These are phyloP conservation scores for Pseudonitzschia multistriata DNA, from an alignment of 108 stramenopile genomes.

Conservation along the genomic window DNA sequence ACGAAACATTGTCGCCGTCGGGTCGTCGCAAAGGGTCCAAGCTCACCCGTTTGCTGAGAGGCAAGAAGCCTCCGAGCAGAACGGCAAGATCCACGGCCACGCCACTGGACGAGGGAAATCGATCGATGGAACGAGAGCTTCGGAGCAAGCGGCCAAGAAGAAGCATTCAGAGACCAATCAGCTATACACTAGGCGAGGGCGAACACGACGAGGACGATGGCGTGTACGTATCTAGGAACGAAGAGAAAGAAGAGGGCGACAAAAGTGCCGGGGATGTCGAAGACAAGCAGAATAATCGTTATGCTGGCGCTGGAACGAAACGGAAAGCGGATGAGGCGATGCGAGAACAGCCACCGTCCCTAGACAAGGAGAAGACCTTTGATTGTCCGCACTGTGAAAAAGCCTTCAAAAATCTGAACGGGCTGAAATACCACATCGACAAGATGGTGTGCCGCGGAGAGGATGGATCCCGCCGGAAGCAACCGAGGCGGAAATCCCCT, in stretches of 20 bases:
- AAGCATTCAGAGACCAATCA: not conserved
- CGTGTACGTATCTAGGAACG: not conserved
- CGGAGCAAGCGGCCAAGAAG: slow-evolving; percentile 10
- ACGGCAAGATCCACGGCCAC: not conserved
- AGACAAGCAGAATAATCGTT: not conserved
- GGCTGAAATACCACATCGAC: slow-evolving; percentile 44
- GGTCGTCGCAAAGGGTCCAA: too few species aligned
- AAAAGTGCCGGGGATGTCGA: not conserved
- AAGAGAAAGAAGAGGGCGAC: not conserved
- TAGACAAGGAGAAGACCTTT: not conserved
- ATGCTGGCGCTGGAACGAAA: too few species aligned
- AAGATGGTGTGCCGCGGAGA: slow-evolving; percentile 28
- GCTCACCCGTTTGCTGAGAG: too few species aligned
- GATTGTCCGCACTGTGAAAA: slow-evolving; percentile 55
- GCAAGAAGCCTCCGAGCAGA: too few species aligned
- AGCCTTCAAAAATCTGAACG: slow-evolving; percentile 22
- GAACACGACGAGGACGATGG: slow-evolving; percentile 1
- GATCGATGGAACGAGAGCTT: slow-evolving; percentile 22
- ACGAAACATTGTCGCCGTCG: too few species aligned
- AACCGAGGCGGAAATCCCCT: not conserved
- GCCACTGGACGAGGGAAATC: slow-evolving; percentile 1
- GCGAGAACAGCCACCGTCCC: not conserved
- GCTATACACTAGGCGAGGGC: not conserved
- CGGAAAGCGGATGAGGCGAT: not conserved
- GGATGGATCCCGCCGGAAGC: not conserved